These are phyloP conservation scores for Sherardia arvensis DNA, from an alignment of 257 asterid genomes.

Conservation along the genomic window DNA sequence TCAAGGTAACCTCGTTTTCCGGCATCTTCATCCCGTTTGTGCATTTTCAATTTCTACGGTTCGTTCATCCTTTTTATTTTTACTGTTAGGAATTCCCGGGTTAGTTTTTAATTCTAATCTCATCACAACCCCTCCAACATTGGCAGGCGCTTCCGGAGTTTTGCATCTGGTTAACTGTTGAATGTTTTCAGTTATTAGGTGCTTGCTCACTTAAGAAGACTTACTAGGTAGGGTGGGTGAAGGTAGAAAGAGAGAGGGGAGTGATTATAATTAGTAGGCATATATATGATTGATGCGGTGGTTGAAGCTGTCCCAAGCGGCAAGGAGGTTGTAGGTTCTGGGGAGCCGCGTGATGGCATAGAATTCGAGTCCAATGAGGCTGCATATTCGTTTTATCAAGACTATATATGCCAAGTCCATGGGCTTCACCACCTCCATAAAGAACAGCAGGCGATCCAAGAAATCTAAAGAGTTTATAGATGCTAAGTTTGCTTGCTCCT, in stretches of 20 bases:
- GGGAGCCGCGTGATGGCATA: slow-evolving; percentile 66
- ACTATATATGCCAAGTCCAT: slow-evolving; percentile 91
- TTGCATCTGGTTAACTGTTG: not conserved
- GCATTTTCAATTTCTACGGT: not conserved
- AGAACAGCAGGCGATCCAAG: slow-evolving; percentile 94
- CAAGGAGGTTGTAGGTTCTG: slow-evolving; percentile 43
- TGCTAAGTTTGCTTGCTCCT: slow-evolving; percentile 90
- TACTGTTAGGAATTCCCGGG: not conserved
- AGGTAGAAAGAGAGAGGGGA: slow-evolving; percentile 13
- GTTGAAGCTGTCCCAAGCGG: slow-evolving; percentile 39
- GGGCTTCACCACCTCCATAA: slow-evolving; percentile 98
- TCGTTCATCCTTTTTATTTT: not conserved
- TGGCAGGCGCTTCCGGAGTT: no score
- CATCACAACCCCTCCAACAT: no score
- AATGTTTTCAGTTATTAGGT: not conserved
- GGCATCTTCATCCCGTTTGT: not conserved
- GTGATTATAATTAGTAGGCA: slow-evolving; percentile 29
- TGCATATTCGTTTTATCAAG: slow-evolving; percentile 87
- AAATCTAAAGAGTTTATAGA: slow-evolving; percentile 92
- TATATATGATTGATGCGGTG: slow-evolving; percentile 35
- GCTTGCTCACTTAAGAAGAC: not conserved
- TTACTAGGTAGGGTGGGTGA: no score
- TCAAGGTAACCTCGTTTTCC: not conserved
- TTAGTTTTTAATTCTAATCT: no score
- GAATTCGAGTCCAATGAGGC: slow-evolving; percentile 89